Evolutionary conservation across 495 filamentous ascomycete species (phyloP), one percentile per base, ranked within the genome.

Genomic region (Daldinia concentrica): DNA sequence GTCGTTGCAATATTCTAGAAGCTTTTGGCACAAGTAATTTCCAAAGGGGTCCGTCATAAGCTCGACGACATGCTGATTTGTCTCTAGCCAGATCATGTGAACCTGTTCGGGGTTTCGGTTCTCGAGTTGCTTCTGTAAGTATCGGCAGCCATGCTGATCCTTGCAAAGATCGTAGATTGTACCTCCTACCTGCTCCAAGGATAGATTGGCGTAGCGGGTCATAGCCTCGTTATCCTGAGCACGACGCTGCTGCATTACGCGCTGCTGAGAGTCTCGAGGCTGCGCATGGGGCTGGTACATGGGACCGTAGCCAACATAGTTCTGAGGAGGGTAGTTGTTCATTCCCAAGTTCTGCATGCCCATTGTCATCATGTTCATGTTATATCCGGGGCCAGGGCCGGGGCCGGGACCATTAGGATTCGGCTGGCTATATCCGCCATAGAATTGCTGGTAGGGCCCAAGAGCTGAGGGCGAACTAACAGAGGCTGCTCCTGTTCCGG

Each of bases 1-100:
- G 77, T 98, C 91, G 68, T 89, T 93, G 76, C 93, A 93, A 79
- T 89, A 94, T 79, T 99, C 95, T 12, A 99, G 87, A 29, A 99
- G 82, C 84, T 98, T 98, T 82, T 99, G 95, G 83, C 93, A 97
- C 50, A 99, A 88, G 74, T 99, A 99, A 80, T 99, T 99, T 65
- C 95, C 95, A 76, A 99, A 98, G 4, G 95, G 95, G 84, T 99
- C 95, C 51, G 93, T 98, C 95, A 99, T 99, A 66, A 99, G 85
- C 84, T 98, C 95, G 60, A 95, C 88, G 24, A 99, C 92, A 78
- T 98, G 92, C 66, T 90, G 86, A 77, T 94, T 92, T 29, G 92
- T 95, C 81, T 99, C 95, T 24, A 88, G 81, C 84, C 96, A 99
- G 79, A 99, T 98, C 83, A 95, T 88, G 74, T 95, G 89, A 24